Percentiles rank a stretch among this genome's conserved stretches.
Conservation (phyloP, 768 basidiomycete genomes). For the Rhodotorula babjevae region DNA sequence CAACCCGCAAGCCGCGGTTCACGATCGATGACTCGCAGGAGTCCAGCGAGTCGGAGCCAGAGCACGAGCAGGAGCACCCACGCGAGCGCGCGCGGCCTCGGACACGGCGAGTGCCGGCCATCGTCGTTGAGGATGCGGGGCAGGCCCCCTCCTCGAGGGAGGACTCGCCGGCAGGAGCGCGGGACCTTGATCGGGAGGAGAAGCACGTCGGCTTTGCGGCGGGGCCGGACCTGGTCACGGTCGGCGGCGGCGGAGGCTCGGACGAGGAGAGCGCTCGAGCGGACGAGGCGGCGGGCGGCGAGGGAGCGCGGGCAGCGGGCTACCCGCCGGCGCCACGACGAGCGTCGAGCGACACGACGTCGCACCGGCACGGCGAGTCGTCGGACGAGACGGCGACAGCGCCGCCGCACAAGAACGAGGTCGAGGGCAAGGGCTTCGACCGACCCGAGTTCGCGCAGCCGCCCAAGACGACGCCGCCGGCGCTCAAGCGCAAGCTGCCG, state of each 20-base stretch:
- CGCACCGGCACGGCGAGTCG: not conserved
- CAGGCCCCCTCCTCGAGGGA: not conserved
- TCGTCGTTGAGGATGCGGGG: conserved; percentile 6
- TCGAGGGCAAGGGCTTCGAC: not conserved
- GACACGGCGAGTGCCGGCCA: not conserved
- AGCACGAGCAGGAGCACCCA: not conserved
- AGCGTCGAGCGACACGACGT: not conserved
- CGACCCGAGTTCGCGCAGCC: not conserved
- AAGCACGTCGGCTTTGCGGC: conserved; percentile 23
- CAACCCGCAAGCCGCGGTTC: conserved; percentile 9
- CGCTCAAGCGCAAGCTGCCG: not conserved
- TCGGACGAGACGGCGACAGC: not conserved
- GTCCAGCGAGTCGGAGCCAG: not conserved
- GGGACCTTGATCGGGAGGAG: conserved; percentile 12
- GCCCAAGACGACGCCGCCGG: not conserved
- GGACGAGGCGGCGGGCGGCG: not conserved
- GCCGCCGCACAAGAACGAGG: not conserved
- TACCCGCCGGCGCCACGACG: not conserved
- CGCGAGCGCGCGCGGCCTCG: not conserved
- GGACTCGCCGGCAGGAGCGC: not conserved
- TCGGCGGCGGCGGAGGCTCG: accelerated
- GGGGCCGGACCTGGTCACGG: no score
- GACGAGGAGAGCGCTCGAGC: not conserved
- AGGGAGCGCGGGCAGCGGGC: not conserved
- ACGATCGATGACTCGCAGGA: conserved; percentile 10